Percentiles rank a stretch among this genome's conserved stretches.
Evolutionary conservation across 495 filamentous ascomycete genomes (phyloP).

Genomic region (Hypoxylon subgilvum): DNA sequence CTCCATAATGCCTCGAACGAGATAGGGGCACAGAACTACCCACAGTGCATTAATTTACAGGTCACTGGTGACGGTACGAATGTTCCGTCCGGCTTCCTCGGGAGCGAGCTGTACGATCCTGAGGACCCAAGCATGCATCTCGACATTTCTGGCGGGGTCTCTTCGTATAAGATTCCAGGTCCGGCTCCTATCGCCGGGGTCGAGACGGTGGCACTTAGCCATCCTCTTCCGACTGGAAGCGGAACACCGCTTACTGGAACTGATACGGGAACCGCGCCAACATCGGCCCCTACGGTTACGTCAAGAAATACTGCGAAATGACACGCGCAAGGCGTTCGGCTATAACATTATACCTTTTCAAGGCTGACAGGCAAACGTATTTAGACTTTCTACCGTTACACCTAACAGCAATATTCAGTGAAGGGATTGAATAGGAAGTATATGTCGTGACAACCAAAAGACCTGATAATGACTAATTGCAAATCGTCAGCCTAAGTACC

Average conservation of each 20-base stretch:
- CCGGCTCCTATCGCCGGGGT: conserved; percentile 54
- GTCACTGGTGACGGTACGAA: conserved; percentile 31
- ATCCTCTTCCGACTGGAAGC: conserved; percentile 28
- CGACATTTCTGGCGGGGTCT: conserved; percentile 50
- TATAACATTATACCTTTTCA: no score
- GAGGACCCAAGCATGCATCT: conserved; percentile 46
- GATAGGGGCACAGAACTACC: conserved; percentile 75
- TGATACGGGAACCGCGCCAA: background rate
- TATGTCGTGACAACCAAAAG: no score
- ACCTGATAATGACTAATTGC: no score
- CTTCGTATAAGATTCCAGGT: conserved; percentile 59
- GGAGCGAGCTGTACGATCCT: conserved; percentile 41
- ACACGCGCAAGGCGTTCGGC: no score
- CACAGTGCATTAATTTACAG: conserved; percentile 70
- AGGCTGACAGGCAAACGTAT: no score
- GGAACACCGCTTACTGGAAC: conserved; percentile 20
- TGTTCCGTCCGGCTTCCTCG: conserved; percentile 47
- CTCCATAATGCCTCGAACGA: conserved; percentile 65
- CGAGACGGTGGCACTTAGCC: conserved; percentile 18
- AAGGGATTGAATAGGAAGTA: no score
- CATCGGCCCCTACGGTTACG: background rate
- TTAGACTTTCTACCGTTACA: no score
- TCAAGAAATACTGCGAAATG: no score
- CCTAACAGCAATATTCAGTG: no score
- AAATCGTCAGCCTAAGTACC: no score